Evolutionary conservation across 169 alveolate genomes (phyloP).

Genomic region (Plasmodium sp.): DNA sequence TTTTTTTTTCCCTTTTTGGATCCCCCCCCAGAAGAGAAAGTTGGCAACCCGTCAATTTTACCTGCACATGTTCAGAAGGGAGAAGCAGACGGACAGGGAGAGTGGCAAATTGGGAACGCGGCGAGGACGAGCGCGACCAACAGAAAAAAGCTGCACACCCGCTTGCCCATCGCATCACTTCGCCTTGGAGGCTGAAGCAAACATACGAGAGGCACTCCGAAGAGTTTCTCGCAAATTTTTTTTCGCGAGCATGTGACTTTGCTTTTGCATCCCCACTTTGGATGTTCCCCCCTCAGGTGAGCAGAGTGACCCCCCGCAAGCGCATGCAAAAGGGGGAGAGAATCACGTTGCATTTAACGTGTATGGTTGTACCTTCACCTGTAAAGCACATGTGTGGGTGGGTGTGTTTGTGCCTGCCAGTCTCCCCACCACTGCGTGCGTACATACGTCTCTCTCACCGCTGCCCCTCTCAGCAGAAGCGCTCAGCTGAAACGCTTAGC

Average conservation of each 20-base stretch:
- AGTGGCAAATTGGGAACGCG: not conserved
- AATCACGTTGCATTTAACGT: not conserved
- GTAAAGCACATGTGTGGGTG: not conserved
- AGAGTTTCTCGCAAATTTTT: not conserved
- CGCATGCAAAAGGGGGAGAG: not conserved
- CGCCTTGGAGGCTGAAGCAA: not conserved
- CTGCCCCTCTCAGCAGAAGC: not conserved
- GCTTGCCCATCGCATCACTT: not conserved
- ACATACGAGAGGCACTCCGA: not conserved
- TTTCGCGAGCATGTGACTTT: not conserved
- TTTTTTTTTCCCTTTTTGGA: not conserved
- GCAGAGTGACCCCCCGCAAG: not conserved
- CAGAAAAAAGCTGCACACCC: not conserved
- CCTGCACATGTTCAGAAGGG: slow-evolving; percentile 2
- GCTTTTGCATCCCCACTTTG: not conserved
- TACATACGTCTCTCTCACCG: not conserved
- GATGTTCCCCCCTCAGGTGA: not conserved
- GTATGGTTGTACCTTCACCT: not conserved
- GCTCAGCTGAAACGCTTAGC: not conserved
- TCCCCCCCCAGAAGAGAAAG: not conserved
- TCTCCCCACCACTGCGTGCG: too few species aligned
- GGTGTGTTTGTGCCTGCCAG: too few species aligned
- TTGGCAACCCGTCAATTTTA: not conserved
- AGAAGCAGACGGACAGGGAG: not conserved
- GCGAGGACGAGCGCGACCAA: not conserved